Evolutionary conservation across 306 rosid genomes (phyloP).

Genomic region (Alnus glutinosa): DNA sequence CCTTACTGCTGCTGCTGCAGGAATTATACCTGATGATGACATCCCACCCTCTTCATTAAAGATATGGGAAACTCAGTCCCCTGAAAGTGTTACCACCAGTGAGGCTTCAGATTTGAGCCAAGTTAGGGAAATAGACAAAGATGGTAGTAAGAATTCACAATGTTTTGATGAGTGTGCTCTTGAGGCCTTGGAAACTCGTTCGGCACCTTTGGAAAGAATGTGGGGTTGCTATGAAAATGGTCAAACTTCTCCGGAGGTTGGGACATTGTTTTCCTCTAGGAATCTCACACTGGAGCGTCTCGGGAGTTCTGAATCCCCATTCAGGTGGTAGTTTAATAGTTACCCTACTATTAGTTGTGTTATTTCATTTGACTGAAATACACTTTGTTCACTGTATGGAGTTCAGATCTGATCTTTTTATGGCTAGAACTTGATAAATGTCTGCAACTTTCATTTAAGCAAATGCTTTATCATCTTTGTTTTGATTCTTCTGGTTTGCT

Average conservation of each 20-base stretch:
- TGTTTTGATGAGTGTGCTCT: conserved; percentile 47
- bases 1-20: conserved; percentile 84
- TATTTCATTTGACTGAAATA: conserved; percentile 19
- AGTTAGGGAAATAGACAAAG: conserved; percentile 56
- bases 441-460: conserved; percentile 6
- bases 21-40: conserved; percentile 63
- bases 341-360: conserved; percentile 3
- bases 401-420: conserved; percentile 21
- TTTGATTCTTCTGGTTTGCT: conserved; percentile 5
- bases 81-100: conserved; percentile 57
- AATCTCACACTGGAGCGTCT: conserved; percentile 44
- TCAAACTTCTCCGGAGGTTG: conserved; percentile 54
- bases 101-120: conserved; percentile 68
- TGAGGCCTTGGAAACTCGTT: conserved; percentile 44
- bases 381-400: conserved; percentile 4
- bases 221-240: conserved; percentile 47
- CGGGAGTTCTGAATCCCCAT: conserved; percentile 74
- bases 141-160: conserved; percentile 45
- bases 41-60: conserved; percentile 46
- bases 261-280: conserved; percentile 43
- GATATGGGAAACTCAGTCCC: conserved; percentile 63
- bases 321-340: conserved; percentile 63
- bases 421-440: conserved; percentile 14
- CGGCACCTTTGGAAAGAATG: conserved; percentile 46
- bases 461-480: conserved; percentile 6